Evolutionary conservation across 1,284 basidiomycete species (phyloP), one percentile per base, ranked within the genome.

Genomic region (Violaceomyces palustris): DNA sequence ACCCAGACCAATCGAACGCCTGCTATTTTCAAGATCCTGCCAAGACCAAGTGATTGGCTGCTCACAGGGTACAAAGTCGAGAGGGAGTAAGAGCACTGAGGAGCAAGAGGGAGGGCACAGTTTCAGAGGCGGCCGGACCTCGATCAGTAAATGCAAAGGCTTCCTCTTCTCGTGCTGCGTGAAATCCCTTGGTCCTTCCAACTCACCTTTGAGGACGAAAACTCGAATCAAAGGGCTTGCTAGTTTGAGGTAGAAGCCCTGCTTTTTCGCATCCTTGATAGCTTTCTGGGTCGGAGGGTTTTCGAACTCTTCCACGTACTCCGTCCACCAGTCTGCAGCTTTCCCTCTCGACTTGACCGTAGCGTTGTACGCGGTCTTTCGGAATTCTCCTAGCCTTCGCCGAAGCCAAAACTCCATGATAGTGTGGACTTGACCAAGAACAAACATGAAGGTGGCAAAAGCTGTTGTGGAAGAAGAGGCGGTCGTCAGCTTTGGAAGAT

Each of bases 401-500:
- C 64, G 37, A 5, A 73, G 38, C 60, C 57, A 67, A 29, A 70
- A 62, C 40, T 73, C 64, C 42, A 73, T 56, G 15, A 72, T 63
- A 6, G 61, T 51, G 27, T 63, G 52, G 8, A 67, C 59, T 42
- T 73, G 71, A 3, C 56, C 59, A 17, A 67, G 39, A 9, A 73
- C 60, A 32, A 72, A 64, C 49, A 70, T 64, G 19, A 72, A 39
- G 3, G 64, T 65, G 7, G 71, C 64, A 39, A 73, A 60, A 2
- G 66, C 42, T 50, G 36, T 35, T 3, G 15, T n/a, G 4, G 7
- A 33, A 17, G 28, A 11, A 23, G 9, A 18, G 21, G 17, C 6
- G 19, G 5, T 19, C 24, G 18, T 23, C 1, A n/a, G 14, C 4
- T n/a, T n/a, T n/a, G n/a, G n/a, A n/a, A n/a, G n/a, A n/a, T n/a